Conservation (phyloP, 495 filamentous ascomycete species). For the Penicillium simplicissimum region DNA sequence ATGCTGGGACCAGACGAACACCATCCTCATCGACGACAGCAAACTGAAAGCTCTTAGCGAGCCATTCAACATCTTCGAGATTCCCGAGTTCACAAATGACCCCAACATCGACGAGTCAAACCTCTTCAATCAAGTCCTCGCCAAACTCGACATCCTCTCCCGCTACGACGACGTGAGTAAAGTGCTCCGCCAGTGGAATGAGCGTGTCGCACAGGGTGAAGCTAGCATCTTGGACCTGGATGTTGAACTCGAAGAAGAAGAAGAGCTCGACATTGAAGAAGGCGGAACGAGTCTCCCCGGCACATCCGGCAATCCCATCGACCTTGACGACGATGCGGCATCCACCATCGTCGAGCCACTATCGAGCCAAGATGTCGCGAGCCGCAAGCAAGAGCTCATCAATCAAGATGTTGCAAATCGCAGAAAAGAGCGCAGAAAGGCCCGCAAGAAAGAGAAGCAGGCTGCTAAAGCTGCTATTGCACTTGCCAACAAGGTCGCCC, state of each 20-base stretch:
- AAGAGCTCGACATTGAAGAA: conserved; percentile 7
- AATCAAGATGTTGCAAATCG: conserved; percentile 14
- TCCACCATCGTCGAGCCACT: not conserved
- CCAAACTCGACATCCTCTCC: conserved; percentile 33
- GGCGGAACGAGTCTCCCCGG: conserved; percentile 19
- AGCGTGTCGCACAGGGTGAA: conserved; percentile 9
- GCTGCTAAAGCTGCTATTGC: conserved; percentile 1
- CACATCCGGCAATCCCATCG: not conserved
- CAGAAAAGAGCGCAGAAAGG: conserved; percentile 20
- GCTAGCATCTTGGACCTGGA: conserved; percentile 31
- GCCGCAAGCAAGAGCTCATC: not conserved
- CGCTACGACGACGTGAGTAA: conserved; percentile 45
- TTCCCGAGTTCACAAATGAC: conserved; percentile 68
- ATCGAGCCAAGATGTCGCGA: not conserved
- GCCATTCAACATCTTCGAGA: conserved; percentile 77
- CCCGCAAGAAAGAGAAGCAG: conserved; percentile 27
- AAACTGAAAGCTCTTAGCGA: conserved; percentile 74
- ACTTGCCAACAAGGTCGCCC: not conserved
- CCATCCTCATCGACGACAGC: conserved; percentile 85
- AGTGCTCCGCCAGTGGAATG: conserved; percentile 34
- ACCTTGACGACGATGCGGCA: not conserved
- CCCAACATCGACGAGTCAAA: conserved; percentile 28
- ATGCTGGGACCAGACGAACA: conserved; percentile 80
- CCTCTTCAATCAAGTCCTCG: conserved; percentile 37
- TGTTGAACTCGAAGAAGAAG: conserved; percentile 11